phyloP scores from a whole-genome alignment of 2,329 filamentous ascomycete genomes.

The Fusarium papillatum region DNA sequence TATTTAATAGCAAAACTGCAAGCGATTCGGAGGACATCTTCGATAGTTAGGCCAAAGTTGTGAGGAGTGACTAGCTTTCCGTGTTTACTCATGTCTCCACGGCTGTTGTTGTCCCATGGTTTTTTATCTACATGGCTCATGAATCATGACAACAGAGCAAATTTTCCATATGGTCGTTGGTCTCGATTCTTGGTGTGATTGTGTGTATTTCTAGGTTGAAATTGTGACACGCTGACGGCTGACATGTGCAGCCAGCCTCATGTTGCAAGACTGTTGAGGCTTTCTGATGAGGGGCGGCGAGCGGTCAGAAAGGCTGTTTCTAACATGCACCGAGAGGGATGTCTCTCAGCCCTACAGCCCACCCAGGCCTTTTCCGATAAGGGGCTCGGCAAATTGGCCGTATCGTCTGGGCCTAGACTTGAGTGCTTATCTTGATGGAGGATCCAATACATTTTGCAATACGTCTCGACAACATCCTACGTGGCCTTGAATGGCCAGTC shows the following conservation, averaged over 20 bases:
- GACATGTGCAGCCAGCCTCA: background rate
- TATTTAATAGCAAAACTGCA: constrained; percentile 47
- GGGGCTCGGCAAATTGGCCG: background rate
- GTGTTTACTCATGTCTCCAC: constrained; percentile 42
- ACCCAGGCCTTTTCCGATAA: constrained; percentile 11
- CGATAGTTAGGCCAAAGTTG: constrained; percentile 43
- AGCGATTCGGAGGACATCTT: constrained; percentile 47
- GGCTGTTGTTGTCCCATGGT: constrained; percentile 31
- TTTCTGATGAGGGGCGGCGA: constrained; percentile 26
- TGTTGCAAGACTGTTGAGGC: constrained; percentile 14
- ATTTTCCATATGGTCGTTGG: constrained; percentile 27
- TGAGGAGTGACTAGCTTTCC: constrained; percentile 41
- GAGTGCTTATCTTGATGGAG: constrained; percentile 1
- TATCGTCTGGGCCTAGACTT: background rate
- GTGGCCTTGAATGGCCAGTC: constrained; percentile 8
- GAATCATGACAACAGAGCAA: constrained; percentile 37
- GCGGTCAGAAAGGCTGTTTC: constrained; percentile 31
- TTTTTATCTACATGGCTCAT: constrained; percentile 33
- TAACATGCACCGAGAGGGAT: constrained; percentile 16
- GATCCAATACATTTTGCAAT: background rate
- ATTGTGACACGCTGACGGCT: constrained; percentile 13
- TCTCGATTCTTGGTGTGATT: constrained; percentile 8
- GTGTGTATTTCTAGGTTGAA: background rate
- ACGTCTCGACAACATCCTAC: background rate
- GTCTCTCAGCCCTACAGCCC: constrained; percentile 42